These are phyloP conservation scores for Microbotryum violaceum DNA, from an alignment of 1,284 basidiomycete genomes.

Conservation along the genomic window DNA sequence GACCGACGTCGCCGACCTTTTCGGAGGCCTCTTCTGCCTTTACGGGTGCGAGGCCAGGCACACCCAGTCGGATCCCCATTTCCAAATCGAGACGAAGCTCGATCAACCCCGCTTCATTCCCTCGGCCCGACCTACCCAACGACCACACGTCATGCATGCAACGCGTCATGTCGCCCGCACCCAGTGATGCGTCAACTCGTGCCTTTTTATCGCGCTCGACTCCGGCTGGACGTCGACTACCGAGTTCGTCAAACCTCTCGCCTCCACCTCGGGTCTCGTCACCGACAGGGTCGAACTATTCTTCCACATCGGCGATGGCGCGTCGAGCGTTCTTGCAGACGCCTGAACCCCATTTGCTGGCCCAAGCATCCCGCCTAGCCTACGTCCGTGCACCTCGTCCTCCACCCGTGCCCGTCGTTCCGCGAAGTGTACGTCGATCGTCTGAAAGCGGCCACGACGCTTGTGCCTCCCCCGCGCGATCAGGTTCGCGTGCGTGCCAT, in stretches of 20 bases:
- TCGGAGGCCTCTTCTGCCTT: slow-evolving; percentile 25
- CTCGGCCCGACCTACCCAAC: slow-evolving; percentile 5
- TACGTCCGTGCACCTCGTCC: slow-evolving; percentile 12
- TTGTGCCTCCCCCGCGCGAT: slow-evolving; percentile 9
- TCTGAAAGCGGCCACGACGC: neutral
- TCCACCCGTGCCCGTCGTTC: slow-evolving; percentile 16
- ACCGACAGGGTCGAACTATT: neutral
- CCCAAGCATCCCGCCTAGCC: slow-evolving; percentile 13
- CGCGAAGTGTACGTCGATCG: slow-evolving; percentile 3
- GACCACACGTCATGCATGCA: slow-evolving; percentile 46
- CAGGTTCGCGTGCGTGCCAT: neutral
- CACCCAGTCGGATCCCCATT: slow-evolving; percentile 31
- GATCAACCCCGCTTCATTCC: slow-evolving; percentile 9
- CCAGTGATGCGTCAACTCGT: slow-evolving; percentile 38
- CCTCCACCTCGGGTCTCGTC: neutral
- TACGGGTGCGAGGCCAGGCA: slow-evolving; percentile 24
- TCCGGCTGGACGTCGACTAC: slow-evolving; percentile 31
- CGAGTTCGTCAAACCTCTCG: slow-evolving; percentile 1
- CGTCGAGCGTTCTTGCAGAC: slow-evolving; percentile 6
- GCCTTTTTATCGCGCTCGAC: slow-evolving; percentile 35
- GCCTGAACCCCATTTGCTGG: slow-evolving; percentile 23
- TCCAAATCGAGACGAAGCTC: slow-evolving; percentile 17
- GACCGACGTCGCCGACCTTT: slow-evolving; percentile 25
- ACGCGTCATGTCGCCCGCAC: slow-evolving; percentile 59
- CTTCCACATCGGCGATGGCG: neutral